Conservation (phyloP, 2,329 filamentous ascomycete species). For the Epichloe sibirici region DNA sequence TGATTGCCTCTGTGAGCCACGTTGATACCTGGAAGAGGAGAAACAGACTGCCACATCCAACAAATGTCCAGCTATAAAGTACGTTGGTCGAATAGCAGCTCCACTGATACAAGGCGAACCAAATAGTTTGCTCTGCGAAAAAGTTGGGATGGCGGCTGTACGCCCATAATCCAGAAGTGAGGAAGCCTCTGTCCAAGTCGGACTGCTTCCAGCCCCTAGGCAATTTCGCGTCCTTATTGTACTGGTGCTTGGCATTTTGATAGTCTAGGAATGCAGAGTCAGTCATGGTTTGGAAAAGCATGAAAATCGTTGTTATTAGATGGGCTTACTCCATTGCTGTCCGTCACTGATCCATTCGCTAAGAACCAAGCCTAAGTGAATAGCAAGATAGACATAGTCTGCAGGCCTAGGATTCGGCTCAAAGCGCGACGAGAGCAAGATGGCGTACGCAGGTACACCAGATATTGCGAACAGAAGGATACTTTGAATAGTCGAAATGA, state of each 20-base stretch:
- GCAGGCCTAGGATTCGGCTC: constrained; percentile 33
- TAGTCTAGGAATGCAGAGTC: constrained; percentile 39
- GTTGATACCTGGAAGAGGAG: constrained; percentile 84
- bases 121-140: constrained; percentile 79
- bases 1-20: constrained; percentile 74
- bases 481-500: constrained; percentile 78
- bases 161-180: constrained; percentile 72
- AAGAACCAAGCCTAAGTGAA: constrained; percentile 38
- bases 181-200: constrained; percentile 83
- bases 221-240: constrained; percentile 60
- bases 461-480: constrained; percentile 69
- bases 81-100: constrained; percentile 60
- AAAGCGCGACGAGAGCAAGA: constrained; percentile 60
- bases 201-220: constrained; percentile 51
- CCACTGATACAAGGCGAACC: constrained; percentile 85
- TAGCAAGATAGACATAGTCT: constrained; percentile 36
- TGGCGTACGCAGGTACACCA: constrained; percentile 64
- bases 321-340: constrained; percentile 66
- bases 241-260: constrained; percentile 68
- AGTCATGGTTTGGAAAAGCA: neutral
- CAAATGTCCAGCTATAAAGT: constrained; percentile 65
- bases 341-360: constrained; percentile 77
- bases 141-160: constrained; percentile 94
- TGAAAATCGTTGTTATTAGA: neutral
- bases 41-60: constrained; percentile 58